Evolutionary conservation across 202 grass and related monocot genomes (phyloP).

Genomic region (Zoysia matrella): DNA sequence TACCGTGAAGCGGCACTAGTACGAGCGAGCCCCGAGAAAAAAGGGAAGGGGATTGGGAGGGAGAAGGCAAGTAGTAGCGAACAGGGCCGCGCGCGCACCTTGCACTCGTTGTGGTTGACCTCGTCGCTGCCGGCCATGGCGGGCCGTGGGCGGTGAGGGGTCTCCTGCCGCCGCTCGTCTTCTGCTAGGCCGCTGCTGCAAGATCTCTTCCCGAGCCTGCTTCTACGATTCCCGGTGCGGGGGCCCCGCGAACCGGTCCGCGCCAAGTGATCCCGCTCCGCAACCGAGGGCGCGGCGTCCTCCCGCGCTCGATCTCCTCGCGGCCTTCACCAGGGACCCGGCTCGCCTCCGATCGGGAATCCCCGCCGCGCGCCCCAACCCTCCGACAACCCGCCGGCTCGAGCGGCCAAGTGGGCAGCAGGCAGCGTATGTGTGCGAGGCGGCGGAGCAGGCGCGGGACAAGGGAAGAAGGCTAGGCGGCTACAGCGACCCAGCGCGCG

Average conservation of each 20-base stretch:
- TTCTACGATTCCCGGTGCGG: constrained; percentile 45
- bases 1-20: no score
- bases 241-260: not conserved
- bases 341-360: not conserved
- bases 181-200: not conserved
- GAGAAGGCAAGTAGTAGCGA: no score
- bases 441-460: not conserved
- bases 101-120: constrained; percentile 60
- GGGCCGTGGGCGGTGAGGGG: not conserved
- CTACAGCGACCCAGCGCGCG: not conserved
- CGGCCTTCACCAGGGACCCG: not conserved
- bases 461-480: not conserved
- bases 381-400: constrained; percentile 1
- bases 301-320: constrained; percentile 28
- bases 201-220: constrained; percentile 24
- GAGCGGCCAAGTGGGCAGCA: not conserved
- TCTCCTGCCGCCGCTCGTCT: not conserved
- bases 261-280: constrained; percentile 29
- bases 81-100: constrained; percentile 11
- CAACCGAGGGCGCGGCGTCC: not conserved
- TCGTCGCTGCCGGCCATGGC: constrained; percentile 98
- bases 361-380: no score
- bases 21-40: not conserved
- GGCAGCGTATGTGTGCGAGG: not conserved
- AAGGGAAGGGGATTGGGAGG: not conserved